Percentiles rank a stretch among this genome's conserved stretches.
Evolutionary conservation across 2,329 filamentous ascomycete genomes (phyloP).

Genomic region (Apiospora pterosperma): DNA sequence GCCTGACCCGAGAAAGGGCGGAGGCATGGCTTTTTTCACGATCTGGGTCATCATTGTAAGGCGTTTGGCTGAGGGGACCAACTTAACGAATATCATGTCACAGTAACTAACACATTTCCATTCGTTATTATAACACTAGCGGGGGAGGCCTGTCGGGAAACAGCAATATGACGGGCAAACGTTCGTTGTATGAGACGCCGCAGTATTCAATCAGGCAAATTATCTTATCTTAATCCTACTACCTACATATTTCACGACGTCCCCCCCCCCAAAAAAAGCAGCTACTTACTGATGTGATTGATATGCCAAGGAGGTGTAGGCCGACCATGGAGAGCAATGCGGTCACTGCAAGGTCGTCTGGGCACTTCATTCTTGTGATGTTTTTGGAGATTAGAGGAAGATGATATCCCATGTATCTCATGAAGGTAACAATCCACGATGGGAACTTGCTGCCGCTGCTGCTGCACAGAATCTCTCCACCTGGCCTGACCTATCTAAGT

Average conservation of each 20-base stretch:
- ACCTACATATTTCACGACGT: not conserved
- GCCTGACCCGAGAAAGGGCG: not conserved
- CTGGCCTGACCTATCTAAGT: too few species aligned
- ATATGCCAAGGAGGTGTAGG: too few species aligned
- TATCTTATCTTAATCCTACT: not conserved
- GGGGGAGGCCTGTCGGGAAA: not conserved
- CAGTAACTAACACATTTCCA: not conserved
- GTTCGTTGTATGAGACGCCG: not conserved
- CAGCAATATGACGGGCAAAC: not conserved
- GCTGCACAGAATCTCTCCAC: too few species aligned
- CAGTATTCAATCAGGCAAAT: not conserved
- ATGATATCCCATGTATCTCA: too few species aligned
- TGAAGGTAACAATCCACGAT: too few species aligned
- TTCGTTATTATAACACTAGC: not conserved
- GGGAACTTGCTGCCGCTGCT: too few species aligned
- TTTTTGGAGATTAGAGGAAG: too few species aligned
- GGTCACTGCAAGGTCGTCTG: too few species aligned
- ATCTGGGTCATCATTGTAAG: not conserved
- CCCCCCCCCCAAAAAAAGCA: not conserved
- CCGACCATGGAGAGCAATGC: too few species aligned
- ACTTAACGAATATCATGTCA: not conserved
- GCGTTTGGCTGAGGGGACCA: not conserved
- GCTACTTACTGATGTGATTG: not conserved
- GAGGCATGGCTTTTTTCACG: not conserved
- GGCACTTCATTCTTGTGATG: too few species aligned